These are phyloP conservation scores for Saururus chinensis DNA, from an alignment of 164 flowering plant genomes.

Conservation along the genomic window DNA sequence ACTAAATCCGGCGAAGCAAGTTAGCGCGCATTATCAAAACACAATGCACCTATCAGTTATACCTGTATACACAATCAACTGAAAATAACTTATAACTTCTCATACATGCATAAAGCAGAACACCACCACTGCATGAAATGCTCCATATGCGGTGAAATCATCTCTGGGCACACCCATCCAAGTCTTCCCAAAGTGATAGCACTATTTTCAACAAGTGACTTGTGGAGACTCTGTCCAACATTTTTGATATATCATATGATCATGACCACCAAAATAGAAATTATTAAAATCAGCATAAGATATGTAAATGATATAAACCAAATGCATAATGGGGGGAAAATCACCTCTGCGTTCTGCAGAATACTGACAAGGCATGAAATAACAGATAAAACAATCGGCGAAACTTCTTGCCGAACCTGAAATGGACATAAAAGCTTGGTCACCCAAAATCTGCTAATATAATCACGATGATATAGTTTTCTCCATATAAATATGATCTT, in stretches of 20 bases:
- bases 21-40: no score
- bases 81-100: neutral
- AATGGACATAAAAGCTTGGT: conserved; percentile 1
- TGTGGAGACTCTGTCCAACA: conserved; percentile 62
- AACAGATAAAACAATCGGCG: conserved; percentile 74
- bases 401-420: conserved; percentile 81
- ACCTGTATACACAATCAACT: no score
- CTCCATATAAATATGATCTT: no score
- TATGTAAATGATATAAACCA: neutral
- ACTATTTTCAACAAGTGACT: conserved; percentile 89
- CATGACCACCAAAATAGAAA: neutral
- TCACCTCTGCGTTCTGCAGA: conserved; percentile 83
- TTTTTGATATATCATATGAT: neutral
- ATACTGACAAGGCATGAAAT: conserved; percentile 72
- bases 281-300: neutral
- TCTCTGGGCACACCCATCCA: conserved; percentile 92
- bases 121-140: conserved; percentile 99
- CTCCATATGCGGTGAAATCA: conserved; percentile 94
- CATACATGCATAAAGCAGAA: conserved; percentile 74
- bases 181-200: conserved; percentile 96
- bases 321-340: conserved; percentile 5
- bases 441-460: neutral
- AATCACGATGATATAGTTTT: neutral
- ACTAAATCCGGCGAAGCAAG: no score
- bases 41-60: no score